Percentiles rank a stretch among this genome's conserved stretches.
Evolutionary conservation across 2,329 filamentous ascomycete species (phyloP).

Genomic region (Sarocladium strictum): DNA sequence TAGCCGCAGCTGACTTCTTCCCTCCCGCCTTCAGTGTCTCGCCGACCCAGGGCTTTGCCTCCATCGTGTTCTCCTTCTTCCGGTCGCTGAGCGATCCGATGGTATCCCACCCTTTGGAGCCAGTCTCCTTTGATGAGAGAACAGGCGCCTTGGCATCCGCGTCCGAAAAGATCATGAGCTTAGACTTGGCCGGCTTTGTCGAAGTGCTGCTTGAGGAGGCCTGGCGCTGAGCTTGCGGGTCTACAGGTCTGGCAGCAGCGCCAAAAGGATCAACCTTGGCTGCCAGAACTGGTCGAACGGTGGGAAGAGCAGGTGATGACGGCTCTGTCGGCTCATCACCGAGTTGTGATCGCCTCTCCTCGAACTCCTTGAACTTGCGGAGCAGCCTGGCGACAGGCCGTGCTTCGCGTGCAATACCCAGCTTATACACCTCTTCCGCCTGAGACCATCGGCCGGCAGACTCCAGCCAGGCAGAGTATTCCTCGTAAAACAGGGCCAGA

Average conservation of each 20-base stretch:
- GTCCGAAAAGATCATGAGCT: constrained; percentile 90
- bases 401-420: constrained; percentile 85
- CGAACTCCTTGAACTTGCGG: constrained; percentile 90
- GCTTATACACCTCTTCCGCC: constrained; percentile 86
- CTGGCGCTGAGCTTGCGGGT: constrained; percentile 60
- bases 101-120: constrained; percentile 78
- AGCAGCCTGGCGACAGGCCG: constrained; percentile 73
- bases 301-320: constrained; percentile 80
- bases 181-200: constrained; percentile 65
- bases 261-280: constrained; percentile 82
- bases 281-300: constrained; percentile 74
- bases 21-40: constrained; percentile 85
- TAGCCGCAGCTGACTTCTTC: constrained; percentile 65
- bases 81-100: constrained; percentile 82
- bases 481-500: constrained; percentile 91
- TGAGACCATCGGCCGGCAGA: constrained; percentile 77
- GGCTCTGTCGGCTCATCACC: constrained; percentile 60
- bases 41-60: constrained; percentile 84
- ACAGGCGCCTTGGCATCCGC: constrained; percentile 54
- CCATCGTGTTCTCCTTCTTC: constrained; percentile 88
- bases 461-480: constrained; percentile 92
- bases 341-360: constrained; percentile 68
- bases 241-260: constrained; percentile 43
- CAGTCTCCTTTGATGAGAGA: constrained; percentile 44
- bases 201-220: constrained; percentile 39